Base-by-base conservation (phyloP, 1,284 basidiomycete species). In the Hortiboletus rubellus region DNA sequence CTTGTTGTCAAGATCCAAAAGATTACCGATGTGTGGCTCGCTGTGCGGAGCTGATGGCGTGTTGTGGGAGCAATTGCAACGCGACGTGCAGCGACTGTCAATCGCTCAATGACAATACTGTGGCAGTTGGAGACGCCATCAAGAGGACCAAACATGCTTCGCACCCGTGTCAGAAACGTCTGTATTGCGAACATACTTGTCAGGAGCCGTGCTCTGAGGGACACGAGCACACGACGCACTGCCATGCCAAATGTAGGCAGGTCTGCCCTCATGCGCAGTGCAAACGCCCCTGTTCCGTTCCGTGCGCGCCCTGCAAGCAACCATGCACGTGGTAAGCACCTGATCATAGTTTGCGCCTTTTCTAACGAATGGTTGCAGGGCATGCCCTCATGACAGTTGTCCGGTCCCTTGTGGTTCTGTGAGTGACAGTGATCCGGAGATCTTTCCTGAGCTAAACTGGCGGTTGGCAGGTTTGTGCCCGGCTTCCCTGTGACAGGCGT, bases 381-480 rank as follows among this genome's bases (percentile, higher is more conserved):
- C 48, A 9, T 90, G 88, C 63, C 60, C 74, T 7, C 85, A 89
- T 59, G 64, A 77, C 30, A 47, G 54, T 2, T 91, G 89, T 57
- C 81, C 81, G 3, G 77, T 89, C n/a, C 81, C 85, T 0, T 91
- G 89, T 63, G 87, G 86, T 14, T 86, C 85, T 18, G 87, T 88
- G 57, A 74, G 84, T 76, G 8, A 30, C 5, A 33, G 24, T 27
- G 17, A 24, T 36, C 2, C 2, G 17, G 36, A 12, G 27, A 3
- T 27, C 17, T 48, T 11, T 27, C 5, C 5, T 55, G 5, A 27
- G 27, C 27, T 27, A 12, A 51, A 11, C 15, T 40, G 36, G 47
- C 46, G 14, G 34, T 52, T 24, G n/a, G 7, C 55, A 90, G 87
- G 78, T 87, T 12, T 91, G 89, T 65, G 77, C 82, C 7, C 80